Conservation (phyloP, 495 filamentous ascomycete genomes). For the Podospora bellae-mahoneyi region DNA sequence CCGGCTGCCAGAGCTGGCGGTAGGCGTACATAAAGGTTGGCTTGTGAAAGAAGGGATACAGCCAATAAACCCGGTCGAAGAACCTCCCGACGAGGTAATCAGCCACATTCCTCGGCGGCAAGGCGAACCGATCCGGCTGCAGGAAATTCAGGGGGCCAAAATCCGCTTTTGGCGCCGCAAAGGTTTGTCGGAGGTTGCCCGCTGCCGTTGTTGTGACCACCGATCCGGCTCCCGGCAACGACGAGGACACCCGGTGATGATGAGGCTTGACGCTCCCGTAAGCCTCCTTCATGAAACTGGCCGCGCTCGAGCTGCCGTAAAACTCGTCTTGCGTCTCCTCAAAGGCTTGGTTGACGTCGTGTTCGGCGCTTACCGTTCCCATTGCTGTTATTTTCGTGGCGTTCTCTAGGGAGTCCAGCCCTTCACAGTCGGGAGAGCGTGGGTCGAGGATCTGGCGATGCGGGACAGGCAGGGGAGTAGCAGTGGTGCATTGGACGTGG, state of each 20-base stretch:
- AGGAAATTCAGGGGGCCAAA: background rate
- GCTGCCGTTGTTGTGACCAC: background rate
- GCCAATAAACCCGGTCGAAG: conserved; percentile 41
- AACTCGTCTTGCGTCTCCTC: conserved; percentile 35
- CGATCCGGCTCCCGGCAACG: too few species aligned
- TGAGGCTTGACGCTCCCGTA: conserved; percentile 30
- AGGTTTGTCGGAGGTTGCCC: background rate
- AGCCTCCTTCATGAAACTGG: conserved; percentile 43
- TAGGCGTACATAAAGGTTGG: conserved; percentile 44
- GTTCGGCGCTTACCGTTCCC: conserved; percentile 30
- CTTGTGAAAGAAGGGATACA: conserved; percentile 48
- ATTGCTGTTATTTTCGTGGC: conserved; percentile 38
- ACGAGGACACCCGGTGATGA: background rate
- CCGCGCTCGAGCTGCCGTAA: conserved; percentile 44
- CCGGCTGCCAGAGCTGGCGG: conserved; percentile 38
- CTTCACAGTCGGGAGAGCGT: background rate
- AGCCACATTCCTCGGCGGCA: conserved; percentile 44
- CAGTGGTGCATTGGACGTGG: background rate
- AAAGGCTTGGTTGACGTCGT: conserved; percentile 28
- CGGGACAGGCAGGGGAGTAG: too few species aligned
- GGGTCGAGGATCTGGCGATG: background rate
- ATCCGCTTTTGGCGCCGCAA: background rate
- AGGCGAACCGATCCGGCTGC: conserved; percentile 20
- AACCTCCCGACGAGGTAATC: conserved; percentile 45
- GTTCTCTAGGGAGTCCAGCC: conserved; percentile 20